Evolutionary conservation across 805 yeast species (phyloP).

Genomic region (Candida ascalaphidarum): DNA sequence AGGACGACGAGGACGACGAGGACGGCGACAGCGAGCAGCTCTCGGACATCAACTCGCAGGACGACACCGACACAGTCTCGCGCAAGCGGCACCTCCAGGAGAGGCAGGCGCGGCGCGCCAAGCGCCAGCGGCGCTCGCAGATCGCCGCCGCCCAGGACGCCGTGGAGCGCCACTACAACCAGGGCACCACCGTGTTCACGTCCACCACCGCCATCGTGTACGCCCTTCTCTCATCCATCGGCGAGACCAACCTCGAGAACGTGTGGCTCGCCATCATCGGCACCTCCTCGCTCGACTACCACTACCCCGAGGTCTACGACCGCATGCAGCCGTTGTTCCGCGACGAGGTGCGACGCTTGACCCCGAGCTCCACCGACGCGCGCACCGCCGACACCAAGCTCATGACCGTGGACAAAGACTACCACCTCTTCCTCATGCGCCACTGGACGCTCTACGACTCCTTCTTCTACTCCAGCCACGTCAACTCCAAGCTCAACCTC

Average conservation of each 20-base stretch:
- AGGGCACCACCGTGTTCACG: slow-evolving; percentile 70
- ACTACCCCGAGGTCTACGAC: slow-evolving; percentile 68
- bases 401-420: slow-evolving; percentile 71
- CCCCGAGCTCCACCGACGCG: slow-evolving; percentile 28
- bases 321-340: slow-evolving; percentile 62
- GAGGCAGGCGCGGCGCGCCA: slow-evolving; percentile 15
- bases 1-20: slow-evolving; percentile 14
- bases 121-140: slow-evolving; percentile 30
- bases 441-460: slow-evolving; percentile 93
- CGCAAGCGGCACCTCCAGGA: slow-evolving; percentile 24
- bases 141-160: slow-evolving; percentile 41
- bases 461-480: slow-evolving; percentile 83
- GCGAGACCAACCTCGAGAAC: slow-evolving; percentile 62
- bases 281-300: slow-evolving; percentile 67
- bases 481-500: slow-evolving; percentile 75
- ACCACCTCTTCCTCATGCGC: slow-evolving; percentile 73
- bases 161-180: slow-evolving; percentile 70
- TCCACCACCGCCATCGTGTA: slow-evolving; percentile 77
- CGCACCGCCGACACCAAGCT: slow-evolving; percentile 34
- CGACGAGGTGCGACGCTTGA: slow-evolving; percentile 75
- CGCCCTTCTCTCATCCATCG: slow-evolving; percentile 69
- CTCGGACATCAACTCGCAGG: slow-evolving; percentile 16
- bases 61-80: slow-evolving; percentile 14
- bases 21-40: slow-evolving; percentile 2
- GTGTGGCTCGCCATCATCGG: slow-evolving; percentile 91